A percentile compares a stretch with the other conserved stretches of the same genome.
These are phyloP conservation scores for Chaetomium sp. DNA, from an alignment of 2,329 filamentous ascomycete species.

Conservation along the genomic window DNA sequence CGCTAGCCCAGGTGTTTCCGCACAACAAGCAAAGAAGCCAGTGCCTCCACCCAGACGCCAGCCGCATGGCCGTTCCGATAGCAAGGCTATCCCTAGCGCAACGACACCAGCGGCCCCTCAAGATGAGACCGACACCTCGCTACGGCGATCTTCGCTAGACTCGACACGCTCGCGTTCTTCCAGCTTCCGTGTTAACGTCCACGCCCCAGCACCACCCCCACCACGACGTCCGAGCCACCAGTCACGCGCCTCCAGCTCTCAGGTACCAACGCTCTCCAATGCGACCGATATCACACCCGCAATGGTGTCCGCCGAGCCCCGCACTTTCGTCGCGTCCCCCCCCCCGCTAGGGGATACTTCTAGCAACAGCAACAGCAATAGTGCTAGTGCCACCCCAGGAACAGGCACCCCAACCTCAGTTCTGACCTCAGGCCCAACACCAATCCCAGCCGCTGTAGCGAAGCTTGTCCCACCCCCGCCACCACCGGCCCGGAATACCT, in stretches of 20 bases:
- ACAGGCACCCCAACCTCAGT: neutral
- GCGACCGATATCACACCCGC: neutral
- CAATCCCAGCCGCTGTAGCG: neutral
- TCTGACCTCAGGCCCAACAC: neutral
- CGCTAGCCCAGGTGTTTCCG: constrained; percentile 25
- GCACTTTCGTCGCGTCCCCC: neutral
- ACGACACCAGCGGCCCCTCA: constrained; percentile 19
- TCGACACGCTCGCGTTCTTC: constrained; percentile 42
- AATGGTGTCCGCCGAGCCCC: too few relatives aligned
- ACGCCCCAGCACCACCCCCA: constrained; percentile 48
- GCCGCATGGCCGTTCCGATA: constrained; percentile 42
- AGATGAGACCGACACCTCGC: constrained; percentile 32
- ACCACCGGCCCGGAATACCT: constrained; percentile 29
- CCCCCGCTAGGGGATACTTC: neutral
- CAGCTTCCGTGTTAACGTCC: constrained; percentile 36
- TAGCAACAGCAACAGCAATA: constrained; percentile 9
- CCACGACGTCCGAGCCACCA: constrained; percentile 43
- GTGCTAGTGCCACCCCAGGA: constrained; percentile 19
- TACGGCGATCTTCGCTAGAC: constrained; percentile 44
- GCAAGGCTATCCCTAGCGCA: constrained; percentile 27
- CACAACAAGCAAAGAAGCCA: constrained; percentile 31
- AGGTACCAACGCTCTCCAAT: constrained; percentile 10
- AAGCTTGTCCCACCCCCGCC: constrained; percentile 33
- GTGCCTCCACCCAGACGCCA: constrained; percentile 48
- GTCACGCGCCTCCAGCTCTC: constrained; percentile 27